A percentile compares a stretch with the other conserved stretches of the same genome.
Conservation (phyloP, 495 filamentous ascomycete genomes). For the Neurospora sp. region DNA sequence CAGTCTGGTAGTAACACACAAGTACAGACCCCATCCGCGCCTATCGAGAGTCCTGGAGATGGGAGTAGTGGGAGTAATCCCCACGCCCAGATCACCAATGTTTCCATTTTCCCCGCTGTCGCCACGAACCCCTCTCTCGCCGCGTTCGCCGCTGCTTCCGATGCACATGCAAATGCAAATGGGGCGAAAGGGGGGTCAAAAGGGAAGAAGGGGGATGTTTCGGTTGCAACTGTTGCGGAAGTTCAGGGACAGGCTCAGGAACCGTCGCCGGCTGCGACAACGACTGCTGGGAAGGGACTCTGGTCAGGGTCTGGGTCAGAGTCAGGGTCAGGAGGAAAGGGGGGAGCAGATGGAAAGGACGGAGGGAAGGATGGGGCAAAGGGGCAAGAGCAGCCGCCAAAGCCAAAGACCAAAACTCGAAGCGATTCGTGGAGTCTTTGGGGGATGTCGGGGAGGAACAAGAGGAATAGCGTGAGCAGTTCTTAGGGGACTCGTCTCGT, state of each 20-base stretch:
- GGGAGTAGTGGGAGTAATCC: not conserved
- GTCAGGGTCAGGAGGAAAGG: not conserved
- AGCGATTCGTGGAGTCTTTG: constrained; percentile 1
- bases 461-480: not conserved
- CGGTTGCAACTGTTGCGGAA: not conserved
- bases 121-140: not conserved
- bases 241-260: not conserved
- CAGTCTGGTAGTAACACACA: not conserved
- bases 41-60: not conserved
- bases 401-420: not conserved
- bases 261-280: not conserved
- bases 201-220: not conserved
- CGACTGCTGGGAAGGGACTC: not conserved
- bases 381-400: not conserved
- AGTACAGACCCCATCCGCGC: not conserved
- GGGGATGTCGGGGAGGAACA: not conserved
- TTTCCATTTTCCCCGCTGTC: not conserved
- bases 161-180: not conserved
- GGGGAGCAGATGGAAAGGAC: not conserved
- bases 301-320: not conserved
- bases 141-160: not conserved
- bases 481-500: too few relatives aligned
- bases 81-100: not conserved
- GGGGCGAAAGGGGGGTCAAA: not conserved
- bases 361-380: not conserved